Evolutionary conservation across 192 early-diverging fungal species (phyloP).

Genomic region (Haplosporangium gracile): DNA sequence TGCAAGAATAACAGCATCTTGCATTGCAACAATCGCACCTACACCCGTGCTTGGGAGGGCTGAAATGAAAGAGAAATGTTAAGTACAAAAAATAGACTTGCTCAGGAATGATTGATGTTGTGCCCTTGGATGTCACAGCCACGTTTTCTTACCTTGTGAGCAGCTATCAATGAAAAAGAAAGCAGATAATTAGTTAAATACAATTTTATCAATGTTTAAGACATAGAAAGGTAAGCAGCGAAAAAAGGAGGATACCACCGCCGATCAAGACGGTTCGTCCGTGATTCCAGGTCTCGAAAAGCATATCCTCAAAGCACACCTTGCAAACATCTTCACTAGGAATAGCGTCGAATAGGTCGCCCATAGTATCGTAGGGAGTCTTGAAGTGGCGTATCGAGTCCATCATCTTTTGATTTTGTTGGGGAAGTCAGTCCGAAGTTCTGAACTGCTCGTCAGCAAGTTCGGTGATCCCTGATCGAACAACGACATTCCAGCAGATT

Average conservation of each 20-base stretch:
- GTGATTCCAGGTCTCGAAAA: conserved; percentile 20
- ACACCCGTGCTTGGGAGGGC: conserved; percentile 6
- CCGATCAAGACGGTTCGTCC: conserved; percentile 10
- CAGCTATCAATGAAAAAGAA: background rate
- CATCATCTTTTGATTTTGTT: background rate
- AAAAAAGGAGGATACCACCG: background rate
- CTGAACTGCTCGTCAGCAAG: background rate
- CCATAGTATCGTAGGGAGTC: background rate
- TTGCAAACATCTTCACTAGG: background rate
- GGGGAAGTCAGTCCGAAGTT: background rate
- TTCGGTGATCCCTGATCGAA: background rate
- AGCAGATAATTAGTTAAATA: too few relatives aligned
- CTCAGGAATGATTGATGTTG: too few relatives aligned
- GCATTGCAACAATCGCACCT: conserved; percentile 11
- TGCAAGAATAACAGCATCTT: background rate
- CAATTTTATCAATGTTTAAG: too few relatives aligned
- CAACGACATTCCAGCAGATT: conserved; percentile 7
- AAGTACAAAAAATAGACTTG: too few relatives aligned
- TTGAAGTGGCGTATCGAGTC: conserved; percentile 11
- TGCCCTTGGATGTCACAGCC: too few relatives aligned
- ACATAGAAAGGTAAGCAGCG: too few relatives aligned
- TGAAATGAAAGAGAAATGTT: background rate
- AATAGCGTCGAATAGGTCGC: background rate
- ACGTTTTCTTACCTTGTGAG: background rate
- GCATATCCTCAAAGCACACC: conserved; percentile 16